phyloP scores from a whole-genome alignment of 148 eudicot genomes.

The Cornus florida region DNA sequence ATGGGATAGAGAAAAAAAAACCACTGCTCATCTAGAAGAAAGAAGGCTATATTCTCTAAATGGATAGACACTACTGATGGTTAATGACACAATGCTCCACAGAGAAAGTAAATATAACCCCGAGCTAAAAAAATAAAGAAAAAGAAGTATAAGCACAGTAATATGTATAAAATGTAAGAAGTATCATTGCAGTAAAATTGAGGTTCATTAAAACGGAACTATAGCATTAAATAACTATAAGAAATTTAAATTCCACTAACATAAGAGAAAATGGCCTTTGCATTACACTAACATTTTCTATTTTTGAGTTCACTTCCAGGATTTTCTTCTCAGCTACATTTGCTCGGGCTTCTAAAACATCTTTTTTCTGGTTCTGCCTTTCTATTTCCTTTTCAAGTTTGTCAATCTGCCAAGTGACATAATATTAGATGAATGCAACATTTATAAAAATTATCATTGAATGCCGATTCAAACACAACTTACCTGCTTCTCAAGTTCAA shows the following conservation, averaged over 20 bases:
- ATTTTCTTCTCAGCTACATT: conserved; percentile 50
- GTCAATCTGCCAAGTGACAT: conserved; percentile 44
- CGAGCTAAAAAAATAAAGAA: background rate
- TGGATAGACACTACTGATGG: background rate
- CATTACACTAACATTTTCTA: conserved; percentile 49
- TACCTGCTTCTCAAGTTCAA: conserved; percentile 64
- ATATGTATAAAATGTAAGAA: background rate
- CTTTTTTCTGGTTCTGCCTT: conserved; percentile 44
- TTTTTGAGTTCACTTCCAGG: conserved; percentile 43
- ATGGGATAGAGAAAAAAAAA: background rate
- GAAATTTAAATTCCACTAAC: background rate
- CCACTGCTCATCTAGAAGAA: background rate
- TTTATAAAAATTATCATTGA: background rate
- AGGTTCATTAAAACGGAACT: conserved; percentile 2
- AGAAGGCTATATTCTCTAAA: background rate
- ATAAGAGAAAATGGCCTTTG: background rate
- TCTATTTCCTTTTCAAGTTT: conserved; percentile 57
- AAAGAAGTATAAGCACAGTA: no score
- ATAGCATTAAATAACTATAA: background rate
- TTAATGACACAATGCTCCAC: no score
- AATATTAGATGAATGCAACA: background rate
- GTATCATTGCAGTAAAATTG: background rate
- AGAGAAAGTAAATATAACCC: no score
- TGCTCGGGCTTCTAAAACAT: conserved; percentile 43
- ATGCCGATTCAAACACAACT: conserved; percentile 7